These are phyloP conservation scores for Globomyces pollinis-pini DNA, from an alignment of 192 early-diverging fungal species.

Conservation along the genomic window DNA sequence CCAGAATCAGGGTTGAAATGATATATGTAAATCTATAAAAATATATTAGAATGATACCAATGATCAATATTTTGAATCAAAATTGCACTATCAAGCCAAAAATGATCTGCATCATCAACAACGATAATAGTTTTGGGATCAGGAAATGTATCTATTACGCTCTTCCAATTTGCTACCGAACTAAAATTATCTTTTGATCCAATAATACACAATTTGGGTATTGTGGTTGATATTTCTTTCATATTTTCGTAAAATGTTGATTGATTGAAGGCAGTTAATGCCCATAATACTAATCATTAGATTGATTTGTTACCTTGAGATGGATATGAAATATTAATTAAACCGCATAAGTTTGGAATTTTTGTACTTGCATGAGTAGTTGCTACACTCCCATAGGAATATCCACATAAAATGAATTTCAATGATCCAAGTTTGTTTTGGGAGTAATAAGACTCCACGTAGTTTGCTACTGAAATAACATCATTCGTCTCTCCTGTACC, in stretches of 20 bases:
- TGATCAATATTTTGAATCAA: conserved; percentile 1
- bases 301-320: conserved; percentile 1
- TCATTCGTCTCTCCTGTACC: conserved; percentile 21
- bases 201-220: conserved; percentile 22
- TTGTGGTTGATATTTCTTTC: neutral
- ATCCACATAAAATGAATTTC: conserved; percentile 10
- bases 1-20: too few relatives aligned
- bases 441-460: conserved; percentile 1
- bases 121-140: conserved; percentile 14
- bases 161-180: conserved; percentile 7
- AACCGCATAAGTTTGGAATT: conserved; percentile 9
- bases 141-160: conserved; percentile 11
- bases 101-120: conserved; percentile 16
- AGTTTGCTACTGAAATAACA: conserved; percentile 14
- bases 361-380: conserved; percentile 8
- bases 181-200: conserved; percentile 26
- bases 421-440: neutral
- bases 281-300: conserved; percentile 18
- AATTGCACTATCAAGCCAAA: conserved; percentile 8
- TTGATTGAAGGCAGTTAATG: conserved; percentile 21
- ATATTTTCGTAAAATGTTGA: neutral
- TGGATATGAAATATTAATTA: conserved; percentile 26
- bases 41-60: neutral
- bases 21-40: conserved; percentile 3
- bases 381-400: conserved; percentile 24